Base-by-base conservation (phyloP, 2,329 filamentous ascomycete genomes). In the Penicillium sp. region DNA sequence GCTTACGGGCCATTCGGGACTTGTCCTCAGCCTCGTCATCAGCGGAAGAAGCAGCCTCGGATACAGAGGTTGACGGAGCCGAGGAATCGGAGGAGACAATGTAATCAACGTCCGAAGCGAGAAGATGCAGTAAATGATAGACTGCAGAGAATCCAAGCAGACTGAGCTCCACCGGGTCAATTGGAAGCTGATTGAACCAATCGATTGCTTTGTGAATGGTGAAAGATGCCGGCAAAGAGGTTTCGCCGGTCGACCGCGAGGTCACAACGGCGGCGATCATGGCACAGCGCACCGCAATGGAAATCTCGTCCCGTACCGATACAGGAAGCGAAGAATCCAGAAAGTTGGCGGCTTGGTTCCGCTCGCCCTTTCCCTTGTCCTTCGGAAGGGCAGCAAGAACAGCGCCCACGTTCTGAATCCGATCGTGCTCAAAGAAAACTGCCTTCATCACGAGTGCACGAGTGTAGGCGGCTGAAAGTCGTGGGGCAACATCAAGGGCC, bases 401-500 rank as follows among this genome's bases (percentile, higher is more conserved):
- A 3, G 74, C 68, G 18, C 73, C 65, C 37, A 82, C 77, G 55
- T 77, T 76, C 20, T 65, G 55, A 13, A 75, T 67, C 27, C 78
- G 75, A 44, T 76, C 70, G 6, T 73, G 65, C 42, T 78, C 75
- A n/a, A 76, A 72, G 24, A 83, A 73, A 2, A 84, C 72, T 6
- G 80, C 77, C 58, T 78, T 78, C 51, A 80, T 77, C 10, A 78
- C 77, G 4, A 82, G 68, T 11, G 79, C 77, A 36, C 81, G 73
- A 9, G 77, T 72, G 42, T 80, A 76, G 2, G 87, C 85, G 18
- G 81, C 80, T 1, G 89, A 95, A 10, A 86, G 86, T 29, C 85
- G 81, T 0, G 91, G 91, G 0, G 90, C 87, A 6, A 82, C 79
- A 47, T 79, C 78, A 51, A 88, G 75, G 2, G 90, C 88, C 27